A percentile compares a stretch with the other conserved stretches of the same genome.
These are phyloP conservation scores for Lactarius sp. DNA, from an alignment of 768 basidiomycete genomes.

Conservation along the genomic window DNA sequence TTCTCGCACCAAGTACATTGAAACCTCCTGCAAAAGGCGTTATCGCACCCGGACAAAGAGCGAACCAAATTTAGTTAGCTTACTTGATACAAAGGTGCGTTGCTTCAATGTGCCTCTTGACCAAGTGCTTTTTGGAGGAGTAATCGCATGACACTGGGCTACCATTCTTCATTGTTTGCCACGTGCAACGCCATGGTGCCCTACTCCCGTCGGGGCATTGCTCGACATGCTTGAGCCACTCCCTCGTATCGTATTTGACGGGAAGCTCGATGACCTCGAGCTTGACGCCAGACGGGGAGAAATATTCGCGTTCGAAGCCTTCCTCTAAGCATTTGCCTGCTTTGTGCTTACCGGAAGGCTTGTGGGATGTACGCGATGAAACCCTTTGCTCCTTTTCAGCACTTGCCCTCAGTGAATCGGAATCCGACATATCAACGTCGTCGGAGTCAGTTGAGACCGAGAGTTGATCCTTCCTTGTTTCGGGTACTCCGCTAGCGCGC, in stretches of 20 bases:
- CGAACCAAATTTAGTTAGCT: constrained; percentile 19
- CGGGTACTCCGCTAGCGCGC: background rate
- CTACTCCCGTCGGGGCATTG: constrained; percentile 21
- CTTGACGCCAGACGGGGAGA: constrained; percentile 21
- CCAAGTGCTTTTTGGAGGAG: constrained; percentile 54
- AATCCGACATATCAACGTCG: constrained; percentile 15
- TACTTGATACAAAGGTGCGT: constrained; percentile 59
- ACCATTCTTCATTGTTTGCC: constrained; percentile 35
- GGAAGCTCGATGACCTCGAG: constrained; percentile 26
- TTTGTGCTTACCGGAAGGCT: constrained; percentile 7
- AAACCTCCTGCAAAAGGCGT: constrained; percentile 40
- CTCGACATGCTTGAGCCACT: constrained; percentile 23
- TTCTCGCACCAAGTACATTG: constrained; percentile 49
- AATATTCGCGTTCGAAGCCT: constrained; percentile 19
- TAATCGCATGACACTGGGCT: constrained; percentile 39
- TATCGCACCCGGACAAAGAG: constrained; percentile 22
- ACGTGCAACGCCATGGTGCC: constrained; percentile 38
- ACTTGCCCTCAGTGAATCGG: background rate
- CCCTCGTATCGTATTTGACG: constrained; percentile 24
- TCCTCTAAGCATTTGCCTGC: constrained; percentile 4
- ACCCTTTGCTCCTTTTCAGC: background rate
- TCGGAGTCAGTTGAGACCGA: background rate
- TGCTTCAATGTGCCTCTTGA: constrained; percentile 63
- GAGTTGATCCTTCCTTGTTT: background rate
- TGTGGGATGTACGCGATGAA: constrained; percentile 5